Conservation (phyloP, 2,329 filamentous ascomycete species). For the Xylaria sp. region DNA sequence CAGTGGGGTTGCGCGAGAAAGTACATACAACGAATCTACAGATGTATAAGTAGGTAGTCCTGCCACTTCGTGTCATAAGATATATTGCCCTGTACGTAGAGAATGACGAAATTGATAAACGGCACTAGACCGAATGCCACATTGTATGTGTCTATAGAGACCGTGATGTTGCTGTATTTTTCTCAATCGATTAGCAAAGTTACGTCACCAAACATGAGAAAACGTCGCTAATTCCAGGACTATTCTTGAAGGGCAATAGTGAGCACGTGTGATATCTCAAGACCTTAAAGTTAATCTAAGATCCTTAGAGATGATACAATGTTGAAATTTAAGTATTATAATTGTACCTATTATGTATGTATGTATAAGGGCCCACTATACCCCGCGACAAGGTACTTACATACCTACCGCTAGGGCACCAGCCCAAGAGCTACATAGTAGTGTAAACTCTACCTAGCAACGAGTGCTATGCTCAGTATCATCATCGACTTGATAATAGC, state of each 20-base stretch:
- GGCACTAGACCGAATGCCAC: background rate
- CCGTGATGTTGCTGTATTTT: background rate
- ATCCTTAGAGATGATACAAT: too few species aligned
- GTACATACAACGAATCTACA: background rate
- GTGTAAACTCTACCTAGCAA: background rate
- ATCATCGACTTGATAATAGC: background rate
- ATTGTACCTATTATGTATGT: too few species aligned
- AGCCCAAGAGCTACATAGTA: background rate
- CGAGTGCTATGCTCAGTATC: background rate
- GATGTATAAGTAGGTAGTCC: too few species aligned
- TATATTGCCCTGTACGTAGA: background rate
- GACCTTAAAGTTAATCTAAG: too few species aligned
- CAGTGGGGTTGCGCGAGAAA: background rate
- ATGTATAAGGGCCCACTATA: too few species aligned
- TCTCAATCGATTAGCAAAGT: background rate
- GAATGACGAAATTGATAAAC: background rate
- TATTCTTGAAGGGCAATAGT: background rate
- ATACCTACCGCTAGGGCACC: too few species aligned
- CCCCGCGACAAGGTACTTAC: too few species aligned
- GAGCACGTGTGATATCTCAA: slow-evolving; percentile 20
- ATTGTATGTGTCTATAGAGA: too few species aligned
- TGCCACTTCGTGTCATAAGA: background rate
- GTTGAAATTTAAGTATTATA: too few species aligned
- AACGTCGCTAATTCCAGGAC: background rate
- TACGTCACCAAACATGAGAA: slow-evolving; percentile 2